Evolutionary conservation across 306 rosid species (phyloP), one percentile per base, ranked within the genome.

Genomic region (Sphenostylis stenocarpa): DNA sequence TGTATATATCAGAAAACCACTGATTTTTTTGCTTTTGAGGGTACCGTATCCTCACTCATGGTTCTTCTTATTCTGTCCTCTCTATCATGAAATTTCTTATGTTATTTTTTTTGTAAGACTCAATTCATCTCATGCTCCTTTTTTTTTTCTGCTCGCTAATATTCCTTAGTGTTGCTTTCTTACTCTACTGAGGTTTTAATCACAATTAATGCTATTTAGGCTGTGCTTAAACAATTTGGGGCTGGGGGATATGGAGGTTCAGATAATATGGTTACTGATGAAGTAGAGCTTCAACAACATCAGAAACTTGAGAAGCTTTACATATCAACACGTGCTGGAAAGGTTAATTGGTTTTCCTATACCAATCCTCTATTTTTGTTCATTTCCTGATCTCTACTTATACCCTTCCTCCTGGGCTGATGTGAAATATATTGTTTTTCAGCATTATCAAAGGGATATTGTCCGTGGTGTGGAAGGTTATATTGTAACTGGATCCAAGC

Each of bases 391-490:
- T 72, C 73, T 38, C 77, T 52, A 29, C 13, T 21, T 41, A 34
- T 74, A 26, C 33, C 23, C 15, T 36, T 39, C 45, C 16, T 39
- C 56, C 28, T 75, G n/a, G 39, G 58, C 81, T 79, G 41, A 61
- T 58, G 73, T 44, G 55, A 56, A 41, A 38, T 73, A 5, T 62
- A 39, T 81, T 57, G 13, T 31, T 71, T 52, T 82, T 65, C 88
- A 92, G 98, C 98, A 95, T 79, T 95, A 90, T 86, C 98, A 95
- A 89, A 89, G 98, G 80, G 98, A 92, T 82, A 89, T 95, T 75
- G 98, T 95, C 73, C 98, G 98, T 70, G 96, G 97, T 56, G 97
- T 89, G 53, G 98, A 95, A 83, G 97, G 97, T 71, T 92, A 92
- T 86, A 90, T 92, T 82, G 96, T 95, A 48, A 92, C 96, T 3